Conservation (phyloP, 139 green algal species). For the Chlorella ohadii region DNA sequence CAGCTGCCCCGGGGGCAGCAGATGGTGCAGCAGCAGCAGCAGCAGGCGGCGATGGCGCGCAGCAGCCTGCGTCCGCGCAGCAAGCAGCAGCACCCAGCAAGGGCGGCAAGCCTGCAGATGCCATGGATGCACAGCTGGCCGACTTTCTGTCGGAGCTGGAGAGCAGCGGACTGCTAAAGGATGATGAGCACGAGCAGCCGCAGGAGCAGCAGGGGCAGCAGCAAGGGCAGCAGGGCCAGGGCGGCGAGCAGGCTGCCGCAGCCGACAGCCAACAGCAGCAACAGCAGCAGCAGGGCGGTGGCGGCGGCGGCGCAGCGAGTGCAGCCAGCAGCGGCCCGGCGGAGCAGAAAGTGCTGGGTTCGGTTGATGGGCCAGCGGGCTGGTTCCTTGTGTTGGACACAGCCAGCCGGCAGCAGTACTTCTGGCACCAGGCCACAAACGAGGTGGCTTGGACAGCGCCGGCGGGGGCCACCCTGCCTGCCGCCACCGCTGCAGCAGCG, state of each 20-base stretch:
- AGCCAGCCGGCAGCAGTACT: constrained; percentile 68
- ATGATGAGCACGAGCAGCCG: constrained; percentile 5
- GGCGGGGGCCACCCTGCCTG: neutral
- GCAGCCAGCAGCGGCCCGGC: neutral
- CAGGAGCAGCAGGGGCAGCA: neutral
- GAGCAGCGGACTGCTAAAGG: constrained; percentile 72
- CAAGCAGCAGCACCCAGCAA: neutral
- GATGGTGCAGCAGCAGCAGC: neutral
- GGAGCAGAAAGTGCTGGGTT: constrained; percentile 71
- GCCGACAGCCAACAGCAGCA: neutral
- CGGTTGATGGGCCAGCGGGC: constrained; percentile 40
- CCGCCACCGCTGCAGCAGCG: neutral
- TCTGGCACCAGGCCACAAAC: constrained; percentile 67
- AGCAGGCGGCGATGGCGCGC: neutral
- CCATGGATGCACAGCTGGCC: constrained; percentile 63
- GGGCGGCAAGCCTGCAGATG: neutral
- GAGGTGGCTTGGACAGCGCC: constrained; percentile 80
- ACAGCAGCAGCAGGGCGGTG: neutral
- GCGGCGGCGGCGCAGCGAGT: neutral
- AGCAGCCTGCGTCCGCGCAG: neutral
- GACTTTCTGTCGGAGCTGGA: constrained; percentile 82
- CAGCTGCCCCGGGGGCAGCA: neutral
- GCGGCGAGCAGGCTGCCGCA: neutral
- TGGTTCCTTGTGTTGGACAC: constrained; percentile 70
- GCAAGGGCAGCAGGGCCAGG: neutral